These are phyloP conservation scores for Kwoniella shivajii DNA, from an alignment of 1,284 basidiomycete genomes.

Conservation along the genomic window DNA sequence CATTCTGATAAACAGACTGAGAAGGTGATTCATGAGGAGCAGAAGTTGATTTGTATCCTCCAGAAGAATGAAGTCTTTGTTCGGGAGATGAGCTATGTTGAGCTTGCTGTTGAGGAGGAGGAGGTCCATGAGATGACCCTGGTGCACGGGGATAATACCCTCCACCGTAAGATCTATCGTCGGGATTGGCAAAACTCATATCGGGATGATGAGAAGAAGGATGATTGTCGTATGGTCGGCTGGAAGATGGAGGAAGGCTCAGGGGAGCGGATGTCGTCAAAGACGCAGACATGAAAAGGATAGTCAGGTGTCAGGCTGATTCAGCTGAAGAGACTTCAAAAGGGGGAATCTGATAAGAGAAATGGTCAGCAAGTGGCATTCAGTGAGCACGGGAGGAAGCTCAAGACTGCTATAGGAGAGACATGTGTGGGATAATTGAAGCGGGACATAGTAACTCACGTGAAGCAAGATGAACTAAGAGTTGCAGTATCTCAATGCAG, in stretches of 20 bases:
- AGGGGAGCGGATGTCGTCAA: conserved; percentile 23
- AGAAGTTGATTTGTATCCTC: conserved; percentile 29
- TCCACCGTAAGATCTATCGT: conserved; percentile 26
- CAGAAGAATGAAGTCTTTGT: conserved; percentile 39
- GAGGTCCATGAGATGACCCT: conserved; percentile 36
- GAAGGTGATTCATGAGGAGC: conserved; percentile 31
- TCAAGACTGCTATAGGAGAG: too few relatives aligned
- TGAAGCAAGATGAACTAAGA: too few relatives aligned
- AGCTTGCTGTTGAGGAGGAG: conserved; percentile 23
- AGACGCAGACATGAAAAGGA: conserved; percentile 17
- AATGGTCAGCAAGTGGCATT: too few relatives aligned
- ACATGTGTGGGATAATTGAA: too few relatives aligned
- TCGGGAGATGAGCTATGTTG: conserved; percentile 25
- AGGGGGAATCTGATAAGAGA: too few relatives aligned
- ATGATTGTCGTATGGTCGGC: conserved; percentile 10
- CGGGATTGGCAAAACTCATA: conserved; percentile 39
- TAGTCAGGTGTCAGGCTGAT: background rate
- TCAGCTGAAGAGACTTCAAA: too few relatives aligned
- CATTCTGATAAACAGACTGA: conserved; percentile 26
- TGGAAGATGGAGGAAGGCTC: conserved; percentile 17
- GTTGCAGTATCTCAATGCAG: too few relatives aligned
- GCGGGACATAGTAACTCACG: too few relatives aligned
- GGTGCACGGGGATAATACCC: conserved; percentile 35
- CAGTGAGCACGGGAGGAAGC: too few relatives aligned
- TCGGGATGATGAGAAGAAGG: conserved; percentile 22